A percentile compares a stretch with the other conserved stretches of the same genome.
phyloP scores from a whole-genome alignment of 805 yeast species.

The Candida montana region DNA sequence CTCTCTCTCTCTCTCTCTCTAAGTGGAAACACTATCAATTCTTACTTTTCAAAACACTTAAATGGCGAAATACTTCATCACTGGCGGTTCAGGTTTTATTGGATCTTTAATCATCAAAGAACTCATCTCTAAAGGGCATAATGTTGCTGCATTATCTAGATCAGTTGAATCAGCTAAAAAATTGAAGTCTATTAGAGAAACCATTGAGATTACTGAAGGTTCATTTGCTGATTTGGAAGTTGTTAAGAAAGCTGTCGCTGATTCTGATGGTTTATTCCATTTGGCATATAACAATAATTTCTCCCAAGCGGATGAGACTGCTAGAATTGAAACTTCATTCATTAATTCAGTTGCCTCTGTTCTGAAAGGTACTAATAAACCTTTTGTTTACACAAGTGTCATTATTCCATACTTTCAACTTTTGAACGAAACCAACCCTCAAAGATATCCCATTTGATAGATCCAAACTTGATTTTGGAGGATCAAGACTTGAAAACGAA shows the following conservation, averaged over 20 bases:
- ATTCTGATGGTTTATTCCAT: constrained; percentile 27
- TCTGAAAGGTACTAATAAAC: neutral
- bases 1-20: too few species aligned
- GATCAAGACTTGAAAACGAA: constrained; percentile 16
- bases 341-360: neutral
- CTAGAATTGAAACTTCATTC: neutral
- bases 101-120: constrained; percentile 24
- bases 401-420: neutral
- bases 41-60: too few species aligned
- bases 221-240: constrained; percentile 25
- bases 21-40: too few species aligned
- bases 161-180: constrained; percentile 27
- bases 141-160: constrained; percentile 30
- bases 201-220: constrained; percentile 25
- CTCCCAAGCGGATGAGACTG: neutral
- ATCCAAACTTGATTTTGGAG: neutral
- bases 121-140: constrained; percentile 23
- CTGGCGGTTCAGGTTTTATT: constrained; percentile 33
- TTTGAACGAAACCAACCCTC: neutral
- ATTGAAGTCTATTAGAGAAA: constrained; percentile 22
- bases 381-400: neutral
- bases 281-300: neutral
- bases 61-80: constrained; percentile 29
- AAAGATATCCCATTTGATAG: neutral
- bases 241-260: constrained; percentile 24